Evolutionary conservation across 352 stramenopile species (phyloP), one percentile per base, ranked within the genome.

Genomic region (Thraustochytrium striatum): DNA sequence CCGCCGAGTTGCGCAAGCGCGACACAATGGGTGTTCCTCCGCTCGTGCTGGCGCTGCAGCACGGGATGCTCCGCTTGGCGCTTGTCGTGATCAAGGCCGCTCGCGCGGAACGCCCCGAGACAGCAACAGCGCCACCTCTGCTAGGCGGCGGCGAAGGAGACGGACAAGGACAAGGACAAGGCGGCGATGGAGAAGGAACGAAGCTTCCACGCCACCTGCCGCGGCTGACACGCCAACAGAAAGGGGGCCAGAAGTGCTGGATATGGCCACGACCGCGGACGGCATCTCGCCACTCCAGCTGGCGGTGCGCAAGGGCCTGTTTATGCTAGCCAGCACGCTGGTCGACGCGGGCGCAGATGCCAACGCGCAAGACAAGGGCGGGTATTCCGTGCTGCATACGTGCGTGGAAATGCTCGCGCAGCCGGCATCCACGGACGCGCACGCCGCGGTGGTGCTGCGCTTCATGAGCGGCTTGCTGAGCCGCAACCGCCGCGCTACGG

Each of bases 11-110:
- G 43, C 21, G 52, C 8, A 38, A 68, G 47, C 0, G 19, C n/a
- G 65, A 75, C 36, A 75, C 65, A 1, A 25, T 39, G 5, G 65
- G 65, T n/a, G 65, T 75, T 9, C 65, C 65, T 5, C 30, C 30
- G 3, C 9, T 75, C 7, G 52, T 61, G 28, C 65, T 75, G 32
- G 65, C 65, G 35, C 30, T 75, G 52, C 65, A 43, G 52, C 43
- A 38, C 8, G 21, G 30, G n/a, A 58, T 75, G 65, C 65, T 70
- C 19, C 43, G 21, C 9, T 3, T 75, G 30, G 65, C 65, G 3
- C 47, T 70, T n/a, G 32, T 21, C 11, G 61, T 75, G 11, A 41
- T 75, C 19, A n/a, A 13, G 16, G 52, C 32, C 8, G 28, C 65
- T 0, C 11, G 30, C 7, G 41, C 25, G 3, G 3, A 70, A 8